These are phyloP conservation scores for Mortierella sp. DNA, from an alignment of 371 early-diverging fungal genomes.

Conservation along the genomic window DNA sequence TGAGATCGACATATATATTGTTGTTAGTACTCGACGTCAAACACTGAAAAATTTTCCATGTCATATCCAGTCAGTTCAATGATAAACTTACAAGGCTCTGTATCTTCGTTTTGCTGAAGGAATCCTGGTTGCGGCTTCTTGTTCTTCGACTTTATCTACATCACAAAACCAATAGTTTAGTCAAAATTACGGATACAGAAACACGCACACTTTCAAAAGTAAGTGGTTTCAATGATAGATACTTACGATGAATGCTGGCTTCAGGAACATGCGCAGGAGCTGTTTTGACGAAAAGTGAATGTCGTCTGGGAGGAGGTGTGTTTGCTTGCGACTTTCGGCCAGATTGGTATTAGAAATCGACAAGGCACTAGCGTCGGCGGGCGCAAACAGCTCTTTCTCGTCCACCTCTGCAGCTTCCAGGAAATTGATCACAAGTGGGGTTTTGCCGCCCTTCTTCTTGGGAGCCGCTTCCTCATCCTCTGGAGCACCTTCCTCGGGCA, in stretches of 20 bases:
- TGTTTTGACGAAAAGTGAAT: slow-evolving; percentile 89
- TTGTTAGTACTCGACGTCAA: background rate
- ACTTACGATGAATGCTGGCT: slow-evolving; percentile 79
- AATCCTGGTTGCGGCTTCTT: slow-evolving; percentile 33
- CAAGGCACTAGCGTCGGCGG: slow-evolving; percentile 66
- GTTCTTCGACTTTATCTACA: slow-evolving; percentile 46
- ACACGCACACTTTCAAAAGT: background rate
- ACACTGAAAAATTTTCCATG: background rate
- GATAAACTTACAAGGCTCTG: slow-evolving; percentile 33
- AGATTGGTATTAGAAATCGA: slow-evolving; percentile 59
- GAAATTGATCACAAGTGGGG: slow-evolving; percentile 71
- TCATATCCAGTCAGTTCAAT: background rate
- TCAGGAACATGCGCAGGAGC: slow-evolving; percentile 84
- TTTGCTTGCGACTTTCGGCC: slow-evolving; percentile 57
- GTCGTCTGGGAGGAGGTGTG: slow-evolving; percentile 86
- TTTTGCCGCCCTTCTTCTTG: slow-evolving; percentile 54
- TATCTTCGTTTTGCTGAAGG: slow-evolving; percentile 22
- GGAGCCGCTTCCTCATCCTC: slow-evolving; percentile 40
- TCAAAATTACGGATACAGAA: background rate
- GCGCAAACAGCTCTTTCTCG: slow-evolving; percentile 79
- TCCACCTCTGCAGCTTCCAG: slow-evolving; percentile 65
- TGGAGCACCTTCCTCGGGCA: slow-evolving; percentile 15
- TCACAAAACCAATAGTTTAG: background rate
- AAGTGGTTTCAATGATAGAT: background rate
- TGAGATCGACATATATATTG: background rate